Base-by-base conservation (phyloP, 2,329 filamentous ascomycete genomes). In the Aurifilum marmelostoma region DNA sequence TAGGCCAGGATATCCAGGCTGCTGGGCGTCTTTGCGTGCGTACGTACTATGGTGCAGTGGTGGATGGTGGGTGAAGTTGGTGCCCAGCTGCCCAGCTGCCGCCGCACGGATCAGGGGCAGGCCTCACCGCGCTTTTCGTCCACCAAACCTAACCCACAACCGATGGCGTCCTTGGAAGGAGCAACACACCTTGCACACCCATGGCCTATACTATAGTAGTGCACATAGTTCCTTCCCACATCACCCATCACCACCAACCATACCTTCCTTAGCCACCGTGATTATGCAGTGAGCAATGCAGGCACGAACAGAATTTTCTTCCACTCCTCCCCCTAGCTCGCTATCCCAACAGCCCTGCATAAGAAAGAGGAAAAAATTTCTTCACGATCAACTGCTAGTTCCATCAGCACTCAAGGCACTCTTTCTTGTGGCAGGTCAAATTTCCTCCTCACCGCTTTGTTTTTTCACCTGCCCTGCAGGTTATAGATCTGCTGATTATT, bases 261-360 rank as follows among this genome's bases (percentile, higher is more conserved):
- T 11, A 37, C 21, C 39, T 32, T 27, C 41, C 14, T 21, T 12
- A 14, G 29, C 24, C 34, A 27, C 62, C 43, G 14, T 29, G 8
- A 24, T 37, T 24, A 59, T 43, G 37, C 34, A 66, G 52, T 66
- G 64, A 66, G 65, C 65, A 61, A 61, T 52, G 56, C 65, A 66
- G 56, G 39, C 56, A 50, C 65, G 11, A 16, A 34, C 21, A 18
- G 18, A 66, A 24, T 52, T 66, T 61, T 59, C 47, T 39, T 39
- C 0, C 37, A n/a, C 61, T n/a, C 50, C 34, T 37, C 0, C 18
- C 34, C 16, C 18, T 39, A 52, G 37, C 39, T 27, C 34, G 16
- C n/a, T 47, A 37, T 12, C n/a, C 27, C 41, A 47, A 27, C 64
- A 43, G 16, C 52, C 29, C 50, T 32, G 21, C 12, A 34, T 18